Conservation (phyloP, 495 filamentous ascomycete genomes). For the Echria macrotheca region DNA sequence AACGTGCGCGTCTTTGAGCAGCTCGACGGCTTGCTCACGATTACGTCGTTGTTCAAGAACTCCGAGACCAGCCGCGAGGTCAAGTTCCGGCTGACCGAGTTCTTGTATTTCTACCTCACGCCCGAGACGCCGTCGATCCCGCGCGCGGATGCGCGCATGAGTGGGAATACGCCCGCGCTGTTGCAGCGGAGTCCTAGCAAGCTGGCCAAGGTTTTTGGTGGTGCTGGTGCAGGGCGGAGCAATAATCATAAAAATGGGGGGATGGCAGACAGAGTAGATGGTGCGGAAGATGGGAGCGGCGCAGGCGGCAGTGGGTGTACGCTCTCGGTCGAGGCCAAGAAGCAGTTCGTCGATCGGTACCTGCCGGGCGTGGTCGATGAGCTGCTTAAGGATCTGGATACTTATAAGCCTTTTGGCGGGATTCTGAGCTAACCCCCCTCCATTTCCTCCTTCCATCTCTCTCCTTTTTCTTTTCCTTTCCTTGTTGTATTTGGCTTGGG, state of each 20-base stretch:
- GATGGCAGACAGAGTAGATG: constrained; percentile 36
- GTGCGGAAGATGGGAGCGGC: constrained; percentile 31
- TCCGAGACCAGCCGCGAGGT: constrained; percentile 77
- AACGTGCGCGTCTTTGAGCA: constrained; percentile 89
- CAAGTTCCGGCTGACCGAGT: constrained; percentile 88
- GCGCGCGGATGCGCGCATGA: constrained; percentile 28
- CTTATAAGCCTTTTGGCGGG: constrained; percentile 65
- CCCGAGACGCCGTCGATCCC: constrained; percentile 67
- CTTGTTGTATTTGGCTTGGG: no score
- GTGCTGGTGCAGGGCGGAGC: constrained; percentile 28
- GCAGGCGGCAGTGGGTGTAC: constrained; percentile 41
- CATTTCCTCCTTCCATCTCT: no score
- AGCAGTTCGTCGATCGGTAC: constrained; percentile 71
- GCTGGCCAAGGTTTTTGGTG: constrained; percentile 47
- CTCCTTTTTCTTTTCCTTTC: no score
- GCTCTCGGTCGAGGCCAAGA: constrained; percentile 80
- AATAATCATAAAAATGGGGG: constrained; percentile 36
- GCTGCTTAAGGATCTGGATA: constrained; percentile 81
- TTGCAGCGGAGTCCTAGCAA: constrained; percentile 71
- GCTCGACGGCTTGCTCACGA: constrained; percentile 86
- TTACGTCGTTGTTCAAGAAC: constrained; percentile 90
- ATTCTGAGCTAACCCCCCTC: constrained; percentile 34
- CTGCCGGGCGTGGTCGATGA: constrained; percentile 81
- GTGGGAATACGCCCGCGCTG: constrained; percentile 34
- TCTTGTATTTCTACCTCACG: constrained; percentile 97